Evolutionary conservation across 2,329 filamentous ascomycete species (phyloP), one percentile per base, ranked within the genome.

Genomic region (Fusarium bulbicola): DNA sequence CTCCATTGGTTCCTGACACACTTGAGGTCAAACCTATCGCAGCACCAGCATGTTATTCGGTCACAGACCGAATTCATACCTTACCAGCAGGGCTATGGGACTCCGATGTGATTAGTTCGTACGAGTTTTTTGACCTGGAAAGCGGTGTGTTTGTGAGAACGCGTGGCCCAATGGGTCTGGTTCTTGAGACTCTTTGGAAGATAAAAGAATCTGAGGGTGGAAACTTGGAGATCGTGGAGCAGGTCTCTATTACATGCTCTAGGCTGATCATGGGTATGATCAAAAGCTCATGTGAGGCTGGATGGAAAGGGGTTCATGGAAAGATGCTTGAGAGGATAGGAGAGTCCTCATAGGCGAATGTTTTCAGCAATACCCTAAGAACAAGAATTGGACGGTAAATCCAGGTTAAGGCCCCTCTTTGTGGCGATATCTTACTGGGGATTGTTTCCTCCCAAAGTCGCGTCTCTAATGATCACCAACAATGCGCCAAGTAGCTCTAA

Each of bases 21-120:
- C 73, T 79, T 37, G 65, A 66, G 14, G 68, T 77, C 37, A 67
- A 63, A 24, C 74, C 78, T 30, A 64, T 78, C 34, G 75, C 73
- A 24, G 72, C 79, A 43, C 79, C 81, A n/a, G 77, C 78, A 53
- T 81, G 82, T 70, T 89, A 86, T 79, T 81, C 82, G 37, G 86
- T 89, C 30, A 86, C 83, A 12, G 86, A 87, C 70, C 80, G 83
- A 42, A 82, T 88, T 13, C 86, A 88, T 73, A 82, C 86, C 42
- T 81, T 89, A 30, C 87, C 87, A 7, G 86, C 86, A 20, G 87
- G 87, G 6, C 81, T 90, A 34, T 89, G 86, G 87, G 86, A 87
- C 75, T 85, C 83, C 58, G 85, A 86, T 53, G 85, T 89, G 12
- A 82, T 86, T 59, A 89, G 87, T 80, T 84, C 79, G 11, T 87